Percentiles rank a stretch among this genome's conserved stretches.
phyloP scores from a whole-genome alignment of 192 early-diverging fungal genomes.

The Backusella tarrabulga region DNA sequence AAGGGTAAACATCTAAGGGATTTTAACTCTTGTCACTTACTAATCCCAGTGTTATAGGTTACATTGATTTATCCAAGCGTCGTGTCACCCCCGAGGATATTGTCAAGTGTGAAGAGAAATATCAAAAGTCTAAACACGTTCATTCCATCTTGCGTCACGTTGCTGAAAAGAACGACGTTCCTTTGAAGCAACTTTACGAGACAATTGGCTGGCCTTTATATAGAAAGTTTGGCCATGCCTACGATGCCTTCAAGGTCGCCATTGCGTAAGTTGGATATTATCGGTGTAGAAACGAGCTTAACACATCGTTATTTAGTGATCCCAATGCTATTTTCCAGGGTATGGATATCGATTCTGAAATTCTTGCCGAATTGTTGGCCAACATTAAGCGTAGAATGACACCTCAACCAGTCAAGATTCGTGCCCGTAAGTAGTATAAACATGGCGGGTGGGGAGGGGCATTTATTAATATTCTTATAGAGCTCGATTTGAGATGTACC shows the following conservation, averaged over 20 bases:
- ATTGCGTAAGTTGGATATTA: conserved; percentile 53
- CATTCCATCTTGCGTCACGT: conserved; percentile 87
- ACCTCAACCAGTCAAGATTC: conserved; percentile 94
- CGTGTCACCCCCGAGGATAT: conserved; percentile 88
- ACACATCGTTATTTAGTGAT: conserved; percentile 54
- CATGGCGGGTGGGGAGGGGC: neutral
- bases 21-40: no score
- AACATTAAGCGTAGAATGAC: conserved; percentile 91
- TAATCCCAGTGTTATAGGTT: conserved; percentile 51
- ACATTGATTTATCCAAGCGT: conserved; percentile 98
- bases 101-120: conserved; percentile 88
- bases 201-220: conserved; percentile 94
- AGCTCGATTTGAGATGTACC: conserved; percentile 93
- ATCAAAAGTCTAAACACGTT: conserved; percentile 89
- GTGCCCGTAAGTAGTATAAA: conserved; percentile 57
- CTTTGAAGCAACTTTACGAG: conserved; percentile 83
- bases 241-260: conserved; percentile 94
- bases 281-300: no score
- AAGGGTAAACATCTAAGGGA: conserved; percentile 61
- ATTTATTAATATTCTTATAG: conserved; percentile 36
- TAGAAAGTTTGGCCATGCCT: conserved; percentile 93
- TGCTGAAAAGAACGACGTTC: conserved; percentile 79
- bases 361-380: conserved; percentile 72
- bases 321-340: conserved; percentile 85
- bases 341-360: conserved; percentile 59